Evolutionary conservation across 441 rosid species (phyloP).

Genomic region (Jatropha podagrica): DNA sequence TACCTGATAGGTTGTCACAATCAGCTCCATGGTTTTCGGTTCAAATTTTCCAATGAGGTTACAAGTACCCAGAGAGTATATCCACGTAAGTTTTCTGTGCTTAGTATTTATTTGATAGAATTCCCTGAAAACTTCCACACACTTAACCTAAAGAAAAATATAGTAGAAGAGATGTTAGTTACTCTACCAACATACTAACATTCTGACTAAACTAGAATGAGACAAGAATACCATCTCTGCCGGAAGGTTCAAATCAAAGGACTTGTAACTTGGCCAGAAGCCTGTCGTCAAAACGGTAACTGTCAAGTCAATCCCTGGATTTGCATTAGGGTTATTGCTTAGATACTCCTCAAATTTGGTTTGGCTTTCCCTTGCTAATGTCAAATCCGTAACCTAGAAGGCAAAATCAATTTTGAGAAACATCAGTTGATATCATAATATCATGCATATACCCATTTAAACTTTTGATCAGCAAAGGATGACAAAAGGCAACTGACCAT

Average conservation of each 20-base stretch:
- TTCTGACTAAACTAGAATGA: background rate
- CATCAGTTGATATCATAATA: background rate
- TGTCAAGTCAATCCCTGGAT: constrained; percentile 91
- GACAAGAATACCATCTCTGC: constrained; percentile 72
- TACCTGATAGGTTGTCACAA: constrained; percentile 98
- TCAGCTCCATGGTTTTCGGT: constrained; percentile 75
- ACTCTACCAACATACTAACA: background rate
- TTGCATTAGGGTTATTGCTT: constrained; percentile 52
- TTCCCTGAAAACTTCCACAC: constrained; percentile 85
- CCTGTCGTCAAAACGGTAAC: constrained; percentile 98
- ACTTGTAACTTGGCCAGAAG: constrained; percentile 98
- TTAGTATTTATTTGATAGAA: constrained; percentile 86
- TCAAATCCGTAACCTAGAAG: constrained; percentile 87
- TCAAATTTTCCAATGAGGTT: constrained; percentile 87
- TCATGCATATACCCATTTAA: background rate
- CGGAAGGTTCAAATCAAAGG: constrained; percentile 93
- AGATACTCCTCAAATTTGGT: constrained; percentile 80
- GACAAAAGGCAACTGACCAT: constrained; percentile 58
- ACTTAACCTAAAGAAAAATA: constrained; percentile 57
- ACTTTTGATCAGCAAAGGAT: constrained; percentile 7
- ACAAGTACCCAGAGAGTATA: constrained; percentile 91
- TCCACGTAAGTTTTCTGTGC: constrained; percentile 96
- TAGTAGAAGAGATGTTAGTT: constrained; percentile 3
- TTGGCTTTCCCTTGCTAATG: constrained; percentile 95
- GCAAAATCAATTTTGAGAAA: constrained; percentile 2